Conservation (phyloP, 176 grass and related monocot species). For the Musa beccarii region DNA sequence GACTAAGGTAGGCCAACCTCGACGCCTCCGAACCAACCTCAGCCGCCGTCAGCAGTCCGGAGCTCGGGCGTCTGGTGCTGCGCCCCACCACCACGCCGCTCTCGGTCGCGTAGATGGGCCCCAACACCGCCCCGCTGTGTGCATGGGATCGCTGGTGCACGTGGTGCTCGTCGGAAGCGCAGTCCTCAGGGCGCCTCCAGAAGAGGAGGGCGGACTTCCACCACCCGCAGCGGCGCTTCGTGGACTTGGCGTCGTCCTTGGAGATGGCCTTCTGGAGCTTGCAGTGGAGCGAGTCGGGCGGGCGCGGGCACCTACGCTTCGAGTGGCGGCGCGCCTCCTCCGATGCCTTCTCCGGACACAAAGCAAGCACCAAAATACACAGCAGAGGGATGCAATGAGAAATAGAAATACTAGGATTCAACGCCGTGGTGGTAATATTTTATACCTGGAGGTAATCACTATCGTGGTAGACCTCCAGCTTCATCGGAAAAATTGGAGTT, state of each 20-base stretch:
- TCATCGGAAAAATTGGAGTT: neutral
- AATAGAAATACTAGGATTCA: neutral
- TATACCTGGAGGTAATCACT: conserved; percentile 30
- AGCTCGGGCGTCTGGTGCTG: conserved; percentile 24
- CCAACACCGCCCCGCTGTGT: neutral
- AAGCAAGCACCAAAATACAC: neutral
- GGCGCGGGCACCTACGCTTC: neutral
- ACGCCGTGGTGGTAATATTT: neutral
- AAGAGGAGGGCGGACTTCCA: conserved; percentile 45
- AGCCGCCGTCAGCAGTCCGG: conserved; percentile 26
- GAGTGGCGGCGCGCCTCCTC: conserved; percentile 14
- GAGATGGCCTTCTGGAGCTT: conserved; percentile 46
- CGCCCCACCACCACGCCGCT: conserved; percentile 1
- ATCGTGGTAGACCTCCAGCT: conserved; percentile 18
- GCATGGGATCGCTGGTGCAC: neutral
- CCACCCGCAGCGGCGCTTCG: conserved; percentile 32
- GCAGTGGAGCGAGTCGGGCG: conserved; percentile 30
- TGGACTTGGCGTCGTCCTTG: conserved; percentile 19
- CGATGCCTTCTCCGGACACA: neutral
- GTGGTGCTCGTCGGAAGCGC: neutral
- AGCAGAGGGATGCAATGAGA: neutral
- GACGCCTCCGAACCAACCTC: conserved; percentile 29
- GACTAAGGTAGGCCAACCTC: conserved; percentile 31
- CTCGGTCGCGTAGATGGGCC: conserved; percentile 4
- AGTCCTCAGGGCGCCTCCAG: conserved; percentile 25